Evolutionary conservation across 2,329 filamentous ascomycete genomes (phyloP), one percentile per base, ranked within the genome.

Genomic region (Botrytis medusae): DNA sequence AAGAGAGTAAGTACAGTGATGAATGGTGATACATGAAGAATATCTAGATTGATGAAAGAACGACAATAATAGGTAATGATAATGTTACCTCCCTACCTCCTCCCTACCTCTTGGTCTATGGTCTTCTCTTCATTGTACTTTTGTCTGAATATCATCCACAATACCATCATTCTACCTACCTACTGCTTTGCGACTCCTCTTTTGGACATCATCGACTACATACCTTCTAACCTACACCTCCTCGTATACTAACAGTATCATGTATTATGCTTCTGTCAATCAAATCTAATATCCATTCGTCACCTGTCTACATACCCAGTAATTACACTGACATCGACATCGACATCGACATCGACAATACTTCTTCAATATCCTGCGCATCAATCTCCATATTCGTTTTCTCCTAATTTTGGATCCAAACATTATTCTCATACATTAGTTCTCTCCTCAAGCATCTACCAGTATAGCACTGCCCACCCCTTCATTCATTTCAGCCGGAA

Each of bases 361-460:
- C 25, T 29, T 29, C 60, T 10, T 42, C 60, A 62, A 62, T 62
- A 18, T 40, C 40, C 61, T 32, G 3, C 34, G 61, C 61, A 63
- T 63, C 61, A 63, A 63, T 44, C 37, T 63, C 61, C 25, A 63
- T 63, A 63, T 63, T 63, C 60, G 42, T 14, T 63, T 63, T 29
- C n/a, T 63, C 40, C 34, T 22, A 32, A 44, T 63, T 29, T 20
- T 6, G 60, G 25, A 29, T 18, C 37, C 40, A 18, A 10, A 63
- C 37, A n/a, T 63, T 10, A 32, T 29, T 63, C 61, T 63, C 14
- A 29, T 32, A 63, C 61, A 4, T 44, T 32, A 29, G 25, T 63
- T 29, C 61, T 32, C 7, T 7, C 29, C 25, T 63, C 61, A 22
- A 29, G 40, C 61, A 63, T 42, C 16, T 40, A 22, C 61, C 61